phyloP scores from a whole-genome alignment of 257 asterid species.

The Leptodermis oblonga region DNA sequence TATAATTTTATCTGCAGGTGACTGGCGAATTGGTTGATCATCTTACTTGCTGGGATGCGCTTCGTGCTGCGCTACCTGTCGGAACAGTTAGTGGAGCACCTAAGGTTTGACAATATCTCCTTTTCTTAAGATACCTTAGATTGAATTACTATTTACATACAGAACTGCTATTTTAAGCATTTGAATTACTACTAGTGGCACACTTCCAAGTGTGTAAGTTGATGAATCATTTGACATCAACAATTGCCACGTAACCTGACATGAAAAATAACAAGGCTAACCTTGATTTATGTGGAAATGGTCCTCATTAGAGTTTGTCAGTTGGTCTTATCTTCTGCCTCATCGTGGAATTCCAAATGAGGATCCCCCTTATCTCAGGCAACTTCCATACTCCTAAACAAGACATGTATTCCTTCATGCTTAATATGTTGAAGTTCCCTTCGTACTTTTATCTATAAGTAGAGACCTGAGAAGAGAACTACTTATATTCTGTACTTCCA shows the following conservation, averaged over 20 bases:
- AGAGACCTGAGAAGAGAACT: background rate
- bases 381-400: background rate
- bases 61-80: slow-evolving; percentile 81
- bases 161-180: background rate
- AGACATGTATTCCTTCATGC: background rate
- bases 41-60: slow-evolving; percentile 85
- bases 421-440: background rate
- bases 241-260: background rate
- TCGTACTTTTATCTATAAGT: background rate
- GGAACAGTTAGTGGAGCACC: slow-evolving; percentile 99
- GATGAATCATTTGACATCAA: background rate
- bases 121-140: background rate
- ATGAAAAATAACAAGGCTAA: background rate
- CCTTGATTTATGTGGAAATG: background rate
- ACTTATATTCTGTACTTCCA: background rate
- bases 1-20: slow-evolving; percentile 40
- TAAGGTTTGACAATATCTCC: slow-evolving; percentile 40
- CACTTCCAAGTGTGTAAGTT: background rate
- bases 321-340: background rate
- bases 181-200: background rate
- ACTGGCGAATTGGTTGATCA: slow-evolving; percentile 84
- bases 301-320: background rate
- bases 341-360: background rate
- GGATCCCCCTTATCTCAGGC: slow-evolving; percentile 1
- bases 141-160: background rate